Conservation (phyloP, 441 rosid genomes). For the Arabidopsis hybrid region DNA sequence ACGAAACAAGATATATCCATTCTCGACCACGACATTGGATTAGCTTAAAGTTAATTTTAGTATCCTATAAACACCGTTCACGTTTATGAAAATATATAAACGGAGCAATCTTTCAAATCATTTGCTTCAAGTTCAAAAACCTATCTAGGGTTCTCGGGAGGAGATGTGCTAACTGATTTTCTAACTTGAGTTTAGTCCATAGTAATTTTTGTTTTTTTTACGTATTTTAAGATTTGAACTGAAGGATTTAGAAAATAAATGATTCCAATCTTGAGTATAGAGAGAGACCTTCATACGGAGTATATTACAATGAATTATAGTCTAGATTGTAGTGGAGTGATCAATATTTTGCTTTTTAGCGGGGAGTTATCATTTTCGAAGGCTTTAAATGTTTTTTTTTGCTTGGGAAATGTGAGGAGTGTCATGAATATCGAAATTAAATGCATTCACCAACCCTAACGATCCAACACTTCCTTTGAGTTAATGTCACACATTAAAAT, state of each 20-base stretch:
- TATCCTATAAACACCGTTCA: neutral
- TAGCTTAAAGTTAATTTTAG: constrained; percentile 2
- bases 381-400: constrained; percentile 24
- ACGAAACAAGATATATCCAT: neutral
- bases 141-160: too few species aligned
- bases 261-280: too few species aligned
- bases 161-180: too few species aligned
- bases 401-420: constrained; percentile 45
- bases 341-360: neutral
- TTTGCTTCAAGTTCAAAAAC: too few species aligned
- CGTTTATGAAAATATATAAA: too few species aligned
- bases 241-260: too few species aligned
- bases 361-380: constrained; percentile 7
- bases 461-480: constrained; percentile 15
- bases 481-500: constrained; percentile 33
- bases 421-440: constrained; percentile 50
- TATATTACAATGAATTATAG: too few species aligned
- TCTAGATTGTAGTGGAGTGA: neutral
- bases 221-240: too few species aligned
- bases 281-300: too few species aligned
- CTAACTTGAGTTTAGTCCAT: too few species aligned
- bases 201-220: too few species aligned
- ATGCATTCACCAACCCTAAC: constrained; percentile 43
- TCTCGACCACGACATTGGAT: constrained; percentile 24
- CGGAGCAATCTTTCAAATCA: too few species aligned